A percentile compares a stretch with the other conserved stretches of the same genome.
These are phyloP conservation scores for Neurospora sp. DNA, from an alignment of 495 filamentous ascomycete species.

Conservation along the genomic window DNA sequence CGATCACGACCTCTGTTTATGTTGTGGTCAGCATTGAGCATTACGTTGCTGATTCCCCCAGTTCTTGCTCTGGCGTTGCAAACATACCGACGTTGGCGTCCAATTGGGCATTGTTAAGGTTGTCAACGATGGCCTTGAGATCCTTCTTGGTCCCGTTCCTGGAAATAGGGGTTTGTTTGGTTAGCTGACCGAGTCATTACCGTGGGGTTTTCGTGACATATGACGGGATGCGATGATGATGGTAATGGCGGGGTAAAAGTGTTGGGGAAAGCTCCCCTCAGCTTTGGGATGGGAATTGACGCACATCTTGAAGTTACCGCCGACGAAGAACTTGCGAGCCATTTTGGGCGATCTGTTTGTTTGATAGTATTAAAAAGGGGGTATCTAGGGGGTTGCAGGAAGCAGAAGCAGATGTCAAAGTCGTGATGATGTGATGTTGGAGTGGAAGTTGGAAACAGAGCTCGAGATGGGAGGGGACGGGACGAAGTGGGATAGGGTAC, in stretches of 20 bases:
- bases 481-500: neutral
- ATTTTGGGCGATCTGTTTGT: constrained; percentile 41
- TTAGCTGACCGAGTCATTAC: constrained; percentile 12
- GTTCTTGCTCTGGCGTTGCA: neutral
- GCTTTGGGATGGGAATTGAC: constrained; percentile 11
- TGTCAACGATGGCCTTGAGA: constrained; percentile 77
- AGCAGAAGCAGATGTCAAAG: neutral
- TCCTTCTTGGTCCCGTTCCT: constrained; percentile 88
- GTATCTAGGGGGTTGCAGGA: neutral
- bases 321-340: constrained; percentile 97
- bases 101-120: constrained; percentile 71
- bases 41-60: neutral
- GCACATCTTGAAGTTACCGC: constrained; percentile 99
- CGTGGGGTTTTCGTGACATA: constrained; percentile 13
- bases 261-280: neutral
- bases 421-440: neutral
- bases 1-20: constrained; percentile 75
- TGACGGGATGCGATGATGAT: neutral
- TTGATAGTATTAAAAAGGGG: neutral
- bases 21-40: neutral
- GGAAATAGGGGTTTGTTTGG: constrained; percentile 2
- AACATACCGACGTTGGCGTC: constrained; percentile 56
- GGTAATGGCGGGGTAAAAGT: constrained; percentile 20
- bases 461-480: neutral
- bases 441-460: neutral